phyloP scores from a whole-genome alignment of 192 early-diverging fungal genomes.

The Borealophlyctis nickersoniae region DNA sequence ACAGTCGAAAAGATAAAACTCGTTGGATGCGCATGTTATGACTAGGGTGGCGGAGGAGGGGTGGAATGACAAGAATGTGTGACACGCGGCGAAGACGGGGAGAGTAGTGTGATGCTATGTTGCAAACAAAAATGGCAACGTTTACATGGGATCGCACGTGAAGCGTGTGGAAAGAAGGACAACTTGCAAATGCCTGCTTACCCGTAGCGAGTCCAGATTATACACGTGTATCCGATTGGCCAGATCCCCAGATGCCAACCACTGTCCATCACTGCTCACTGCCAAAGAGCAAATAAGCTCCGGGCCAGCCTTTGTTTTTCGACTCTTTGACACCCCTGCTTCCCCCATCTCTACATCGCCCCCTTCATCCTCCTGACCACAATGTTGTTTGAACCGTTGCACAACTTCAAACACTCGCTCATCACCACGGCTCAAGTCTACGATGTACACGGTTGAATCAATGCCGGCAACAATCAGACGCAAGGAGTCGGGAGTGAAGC shows the following conservation, averaged over 20 bases:
- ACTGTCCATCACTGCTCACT: slow-evolving; percentile 74
- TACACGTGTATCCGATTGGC: slow-evolving; percentile 71
- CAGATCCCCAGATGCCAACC: slow-evolving; percentile 78
- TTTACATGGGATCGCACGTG: too few species aligned
- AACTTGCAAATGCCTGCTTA: slow-evolving; percentile 29
- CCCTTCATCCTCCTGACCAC: slow-evolving; percentile 40
- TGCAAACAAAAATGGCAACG: neutral
- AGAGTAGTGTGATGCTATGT: slow-evolving; percentile 63
- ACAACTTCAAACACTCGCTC: slow-evolving; percentile 58
- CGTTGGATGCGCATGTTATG: slow-evolving; percentile 62
- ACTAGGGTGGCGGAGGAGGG: slow-evolving; percentile 53
- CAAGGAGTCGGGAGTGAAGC: slow-evolving; percentile 76
- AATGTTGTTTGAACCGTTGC: slow-evolving; percentile 66
- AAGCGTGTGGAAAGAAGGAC: slow-evolving; percentile 10
- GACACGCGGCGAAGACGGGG: slow-evolving; percentile 55
- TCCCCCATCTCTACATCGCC: slow-evolving; percentile 37
- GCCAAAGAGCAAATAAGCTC: slow-evolving; percentile 61
- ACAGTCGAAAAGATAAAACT: slow-evolving; percentile 78
- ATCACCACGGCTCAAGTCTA: slow-evolving; percentile 69
- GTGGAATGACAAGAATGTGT: slow-evolving; percentile 69
- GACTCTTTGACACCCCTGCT: too few species aligned
- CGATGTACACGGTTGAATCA: slow-evolving; percentile 71
- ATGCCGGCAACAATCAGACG: slow-evolving; percentile 72
- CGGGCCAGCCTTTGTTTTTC: slow-evolving; percentile 17
- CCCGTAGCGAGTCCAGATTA: slow-evolving; percentile 67